Percentiles rank a stretch among this genome's conserved stretches.
Evolutionary conservation across 371 early-diverging fungal species (phyloP).

Genomic region (Apophysomyces trapeziformis): DNA sequence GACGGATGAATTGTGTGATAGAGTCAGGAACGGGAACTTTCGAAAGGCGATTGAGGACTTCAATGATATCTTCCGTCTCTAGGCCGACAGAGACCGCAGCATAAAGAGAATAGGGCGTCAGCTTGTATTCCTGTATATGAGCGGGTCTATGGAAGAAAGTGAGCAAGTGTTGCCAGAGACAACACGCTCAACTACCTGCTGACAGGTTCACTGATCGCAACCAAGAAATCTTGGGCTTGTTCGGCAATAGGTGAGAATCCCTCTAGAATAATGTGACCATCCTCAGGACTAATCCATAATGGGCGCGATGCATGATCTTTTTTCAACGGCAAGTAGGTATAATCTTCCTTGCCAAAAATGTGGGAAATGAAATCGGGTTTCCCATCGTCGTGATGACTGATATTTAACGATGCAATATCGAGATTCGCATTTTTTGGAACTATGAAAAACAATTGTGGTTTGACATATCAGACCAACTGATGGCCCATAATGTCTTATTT

Average conservation of each 20-base stretch:
- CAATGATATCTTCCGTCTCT: conserved; percentile 94
- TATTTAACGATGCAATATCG: conserved; percentile 49
- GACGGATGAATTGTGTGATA: conserved; percentile 86
- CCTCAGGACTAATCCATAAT: conserved; percentile 94
- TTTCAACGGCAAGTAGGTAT: conserved; percentile 83
- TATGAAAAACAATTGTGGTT: conserved; percentile 15
- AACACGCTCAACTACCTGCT: conserved; percentile 62
- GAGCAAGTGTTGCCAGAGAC: neutral
- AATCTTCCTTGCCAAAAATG: conserved; percentile 76
- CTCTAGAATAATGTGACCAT: conserved; percentile 96
- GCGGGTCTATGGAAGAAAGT: conserved; percentile 71
- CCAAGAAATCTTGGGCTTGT: conserved; percentile 98
- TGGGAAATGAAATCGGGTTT: conserved; percentile 59
- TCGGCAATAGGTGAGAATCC: conserved; percentile 94
- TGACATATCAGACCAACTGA: neutral
- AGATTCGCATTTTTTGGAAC: conserved; percentile 64
- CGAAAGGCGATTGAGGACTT: conserved; percentile 90
- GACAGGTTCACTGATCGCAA: conserved; percentile 99
- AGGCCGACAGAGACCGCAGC: conserved; percentile 99
- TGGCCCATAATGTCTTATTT: conserved; percentile 3
- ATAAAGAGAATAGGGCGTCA: conserved; percentile 98
- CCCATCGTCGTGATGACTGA: conserved; percentile 30
- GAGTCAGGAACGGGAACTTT: conserved; percentile 89
- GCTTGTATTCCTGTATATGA: conserved; percentile 97
- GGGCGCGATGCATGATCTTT: conserved; percentile 88